Evolutionary conservation across 768 basidiomycete genomes (phyloP).

Genomic region (Galerina marginata): DNA sequence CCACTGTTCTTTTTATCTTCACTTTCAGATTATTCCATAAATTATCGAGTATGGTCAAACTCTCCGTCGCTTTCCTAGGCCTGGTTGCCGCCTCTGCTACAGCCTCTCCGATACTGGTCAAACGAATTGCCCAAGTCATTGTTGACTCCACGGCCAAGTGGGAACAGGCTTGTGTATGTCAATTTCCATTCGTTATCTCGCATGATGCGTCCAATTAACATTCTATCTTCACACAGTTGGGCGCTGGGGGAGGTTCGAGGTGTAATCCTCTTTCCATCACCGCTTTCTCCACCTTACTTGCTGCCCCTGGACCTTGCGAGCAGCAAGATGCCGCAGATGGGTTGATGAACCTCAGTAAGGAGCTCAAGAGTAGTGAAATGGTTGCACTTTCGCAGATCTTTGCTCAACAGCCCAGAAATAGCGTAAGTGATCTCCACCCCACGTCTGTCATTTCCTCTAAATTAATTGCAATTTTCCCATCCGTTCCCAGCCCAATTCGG

Average conservation of each 20-base stretch:
- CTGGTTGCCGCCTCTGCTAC: conserved; percentile 36
- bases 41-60: conserved; percentile 29
- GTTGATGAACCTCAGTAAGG: conserved; percentile 53
- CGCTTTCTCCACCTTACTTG: conserved; percentile 65
- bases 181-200: conserved; percentile 2
- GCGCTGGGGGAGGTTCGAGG: conserved; percentile 59
- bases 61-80: conserved; percentile 34
- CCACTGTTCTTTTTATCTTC: conserved; percentile 9
- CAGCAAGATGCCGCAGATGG: conserved; percentile 62
- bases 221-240: conserved; percentile 36
- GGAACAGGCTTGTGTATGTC: conserved; percentile 58
- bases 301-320: conserved; percentile 55
- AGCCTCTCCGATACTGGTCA: conserved; percentile 38
- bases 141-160: conserved; percentile 52
- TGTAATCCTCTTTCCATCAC: conserved; percentile 64
- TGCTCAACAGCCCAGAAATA: conserved; percentile 56
- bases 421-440: conserved; percentile 35
- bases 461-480: conserved; percentile 7
- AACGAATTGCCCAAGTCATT: conserved; percentile 57
- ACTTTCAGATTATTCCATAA: conserved; percentile 19
- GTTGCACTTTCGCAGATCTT: conserved; percentile 52
- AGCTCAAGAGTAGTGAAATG: conserved; percentile 47
- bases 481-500: conserved; percentile 45
- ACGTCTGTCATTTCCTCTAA: too few species aligned
- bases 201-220: conserved; percentile 2